phyloP scores from a whole-genome alignment of 2,329 filamentous ascomycete genomes.

The Hypoxylon sp. region DNA sequence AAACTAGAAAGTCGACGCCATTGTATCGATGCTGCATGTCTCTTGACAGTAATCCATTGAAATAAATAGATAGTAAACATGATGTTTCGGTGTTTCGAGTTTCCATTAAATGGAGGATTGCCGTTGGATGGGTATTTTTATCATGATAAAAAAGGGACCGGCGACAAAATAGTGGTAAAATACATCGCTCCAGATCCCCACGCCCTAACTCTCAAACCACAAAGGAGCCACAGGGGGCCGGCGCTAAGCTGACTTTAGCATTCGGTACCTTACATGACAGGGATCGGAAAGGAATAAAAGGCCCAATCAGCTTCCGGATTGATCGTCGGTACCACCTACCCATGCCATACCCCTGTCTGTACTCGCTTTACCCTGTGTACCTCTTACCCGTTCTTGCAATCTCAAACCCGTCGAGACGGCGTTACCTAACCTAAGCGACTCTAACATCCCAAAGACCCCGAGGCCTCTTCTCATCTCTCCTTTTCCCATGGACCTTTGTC shows the following conservation, averaged over 20 bases:
- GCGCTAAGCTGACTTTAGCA: constrained; percentile 37
- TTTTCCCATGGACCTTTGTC: constrained; percentile 26
- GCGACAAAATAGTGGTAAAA: background rate
- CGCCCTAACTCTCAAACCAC: constrained; percentile 32
- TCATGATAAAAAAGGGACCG: constrained; percentile 10
- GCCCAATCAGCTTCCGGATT: constrained; percentile 34
- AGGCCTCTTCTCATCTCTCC: constrained; percentile 6
- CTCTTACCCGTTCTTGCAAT: constrained; percentile 30
- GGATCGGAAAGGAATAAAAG: constrained; percentile 13
- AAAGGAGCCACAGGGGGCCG: constrained; percentile 27
- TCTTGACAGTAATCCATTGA: background rate
- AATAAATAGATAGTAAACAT: background rate
- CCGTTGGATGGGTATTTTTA: constrained; percentile 25
- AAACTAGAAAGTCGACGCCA: background rate
- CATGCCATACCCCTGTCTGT: background rate
- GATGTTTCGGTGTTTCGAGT: constrained; percentile 35
- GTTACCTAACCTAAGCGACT: constrained; percentile 16
- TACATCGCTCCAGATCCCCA: constrained; percentile 11
- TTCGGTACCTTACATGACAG: constrained; percentile 41
- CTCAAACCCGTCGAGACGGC: constrained; percentile 33
- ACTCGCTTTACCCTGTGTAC: constrained; percentile 5
- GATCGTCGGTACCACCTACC: constrained; percentile 23
- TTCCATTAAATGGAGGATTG: constrained; percentile 20
- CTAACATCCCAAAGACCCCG: background rate
- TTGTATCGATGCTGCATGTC: background rate